Evolutionary conservation across 1,139 yeast species (phyloP).

Genomic region (Yamadazyma buinensis): DNA sequence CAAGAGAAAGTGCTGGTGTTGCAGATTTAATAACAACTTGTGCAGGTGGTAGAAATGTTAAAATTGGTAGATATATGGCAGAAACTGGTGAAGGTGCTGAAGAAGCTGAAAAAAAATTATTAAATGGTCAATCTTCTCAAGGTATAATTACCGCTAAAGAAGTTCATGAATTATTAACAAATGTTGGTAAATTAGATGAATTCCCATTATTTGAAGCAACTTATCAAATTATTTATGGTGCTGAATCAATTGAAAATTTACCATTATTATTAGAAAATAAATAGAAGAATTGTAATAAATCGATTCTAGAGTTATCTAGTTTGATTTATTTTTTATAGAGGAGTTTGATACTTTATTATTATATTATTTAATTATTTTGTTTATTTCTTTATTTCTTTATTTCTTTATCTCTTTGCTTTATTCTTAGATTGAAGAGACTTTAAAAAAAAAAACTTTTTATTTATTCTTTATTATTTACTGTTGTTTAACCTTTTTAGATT

Average conservation of each 20-base stretch:
- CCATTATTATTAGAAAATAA: constrained; percentile 29
- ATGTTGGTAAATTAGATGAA: constrained; percentile 28
- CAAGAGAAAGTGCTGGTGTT: constrained; percentile 48
- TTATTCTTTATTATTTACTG: not conserved
- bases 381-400: too few species aligned
- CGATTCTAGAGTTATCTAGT: too few species aligned
- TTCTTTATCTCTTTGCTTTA: too few species aligned
- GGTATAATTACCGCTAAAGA: constrained; percentile 48
- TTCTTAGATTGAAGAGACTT: too few species aligned
- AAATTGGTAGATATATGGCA: constrained; percentile 47
- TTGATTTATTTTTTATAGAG: too few species aligned
- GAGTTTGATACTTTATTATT: constrained; percentile 18
- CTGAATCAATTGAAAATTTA: constrained; percentile 32
- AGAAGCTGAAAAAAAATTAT: constrained; percentile 43
- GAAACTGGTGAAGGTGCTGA: constrained; percentile 41
- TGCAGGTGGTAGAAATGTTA: constrained; percentile 48
- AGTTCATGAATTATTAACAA: constrained; percentile 43
- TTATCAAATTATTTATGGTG: constrained; percentile 42
- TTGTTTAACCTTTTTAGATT: constrained; percentile 6
- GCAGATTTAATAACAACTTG: constrained; percentile 50
- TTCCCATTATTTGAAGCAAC: constrained; percentile 50
- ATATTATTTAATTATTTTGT: constrained; percentile 12
- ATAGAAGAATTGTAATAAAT: too few species aligned
- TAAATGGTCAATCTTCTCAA: constrained; percentile 50
- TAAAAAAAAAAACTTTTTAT: too few species aligned